Evolutionary conservation across 1,139 yeast genomes (phyloP), one percentile per base, ranked within the genome.

Genomic region (Debaryomyces coudertii): DNA sequence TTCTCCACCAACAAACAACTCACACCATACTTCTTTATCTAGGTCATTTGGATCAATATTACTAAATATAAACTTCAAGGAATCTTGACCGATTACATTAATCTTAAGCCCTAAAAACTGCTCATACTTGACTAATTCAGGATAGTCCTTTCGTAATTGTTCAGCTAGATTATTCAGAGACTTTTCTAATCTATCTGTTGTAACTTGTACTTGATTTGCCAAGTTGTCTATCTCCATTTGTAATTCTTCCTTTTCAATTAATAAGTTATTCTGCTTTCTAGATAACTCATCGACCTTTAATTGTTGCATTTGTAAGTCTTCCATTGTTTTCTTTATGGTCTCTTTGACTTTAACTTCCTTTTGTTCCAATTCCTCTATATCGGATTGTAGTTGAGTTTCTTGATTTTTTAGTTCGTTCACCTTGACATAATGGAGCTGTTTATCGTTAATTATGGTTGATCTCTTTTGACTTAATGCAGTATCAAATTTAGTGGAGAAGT

Each of bases 51-150:
- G 63, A 45, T 73, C 77, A n/a, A 79, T 61, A 50, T 78, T 76
- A 23, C 54, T 60, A 49, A 79, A 79, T 2, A 61, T 58, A 47
- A 79, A 73, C 44, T 60, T 58, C 30, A 79, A 57, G 9, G 67
- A 47, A 44, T 73, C 75, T 7, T 63, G 65, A 2, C 63, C 57
- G 2, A 72, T 48, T 4, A 76, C 80, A 40, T 71, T 73, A 30
- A 79, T 68, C 40, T 61, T 66, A 41, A 79, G 56, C 0, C 84
- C 83, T 42, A 77, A 61, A 47, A 77, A 70, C 42, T 63, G 61
- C 47, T 78, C 82, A 51, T 66, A 77, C 44, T 73, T 68, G 31
- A 66, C 56, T 16, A 78, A 65, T 43, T 76, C 72, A 4, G 69
- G 71, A 45, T 63, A 58, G 46, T 77, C 80, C 22, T 62, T 60